A percentile compares a stretch with the other conserved stretches of the same genome.
phyloP scores from a whole-genome alignment of 257 asterid genomes.

The Petunia secreta region DNA sequence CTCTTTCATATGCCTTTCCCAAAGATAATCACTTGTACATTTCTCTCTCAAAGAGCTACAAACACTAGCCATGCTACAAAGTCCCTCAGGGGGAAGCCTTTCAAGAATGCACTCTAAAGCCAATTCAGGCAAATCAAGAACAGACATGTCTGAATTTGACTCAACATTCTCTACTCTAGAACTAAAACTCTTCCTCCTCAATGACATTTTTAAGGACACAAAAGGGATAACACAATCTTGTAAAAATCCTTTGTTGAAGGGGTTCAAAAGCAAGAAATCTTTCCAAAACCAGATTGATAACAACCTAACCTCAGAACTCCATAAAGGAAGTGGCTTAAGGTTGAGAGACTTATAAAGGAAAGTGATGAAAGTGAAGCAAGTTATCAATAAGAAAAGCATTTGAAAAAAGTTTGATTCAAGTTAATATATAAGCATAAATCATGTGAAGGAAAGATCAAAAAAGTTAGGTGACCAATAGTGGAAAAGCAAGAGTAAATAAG shows the following conservation, averaged over 20 bases:
- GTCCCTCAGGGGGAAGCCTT: slow-evolving; percentile 76
- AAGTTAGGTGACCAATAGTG: slow-evolving; percentile 63
- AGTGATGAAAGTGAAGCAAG: slow-evolving; percentile 63
- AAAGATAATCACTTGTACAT: slow-evolving; percentile 66
- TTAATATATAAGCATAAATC: slow-evolving; percentile 34
- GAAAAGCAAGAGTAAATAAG: slow-evolving; percentile 39
- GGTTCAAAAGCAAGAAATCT: slow-evolving; percentile 41
- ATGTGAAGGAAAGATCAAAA: slow-evolving; percentile 34
- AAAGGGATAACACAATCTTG: slow-evolving; percentile 23
- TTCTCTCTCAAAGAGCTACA: slow-evolving; percentile 58
- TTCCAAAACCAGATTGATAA: slow-evolving; percentile 61
- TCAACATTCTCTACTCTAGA: slow-evolving; percentile 41
- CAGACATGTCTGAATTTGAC: slow-evolving; percentile 36
- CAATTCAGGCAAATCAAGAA: slow-evolving; percentile 83
- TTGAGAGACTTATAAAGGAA: slow-evolving; percentile 62
- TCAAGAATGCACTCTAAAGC: slow-evolving; percentile 80
- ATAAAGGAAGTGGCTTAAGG: slow-evolving; percentile 60
- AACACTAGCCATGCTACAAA: slow-evolving; percentile 65
- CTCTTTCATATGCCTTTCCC: slow-evolving; percentile 62
- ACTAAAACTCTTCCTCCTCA: slow-evolving; percentile 36
- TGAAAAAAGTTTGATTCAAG: slow-evolving; percentile 39
- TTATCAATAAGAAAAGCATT: slow-evolving; percentile 72
- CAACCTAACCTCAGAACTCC: slow-evolving; percentile 70
- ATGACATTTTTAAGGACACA: slow-evolving; percentile 38
- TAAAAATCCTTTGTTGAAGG: slow-evolving; percentile 37